Percentiles rank a stretch among this genome's conserved stretches.
These are phyloP conservation scores for Trichophyton benhamiae DNA, from an alignment of 2,329 filamentous ascomycete genomes.

Conservation along the genomic window DNA sequence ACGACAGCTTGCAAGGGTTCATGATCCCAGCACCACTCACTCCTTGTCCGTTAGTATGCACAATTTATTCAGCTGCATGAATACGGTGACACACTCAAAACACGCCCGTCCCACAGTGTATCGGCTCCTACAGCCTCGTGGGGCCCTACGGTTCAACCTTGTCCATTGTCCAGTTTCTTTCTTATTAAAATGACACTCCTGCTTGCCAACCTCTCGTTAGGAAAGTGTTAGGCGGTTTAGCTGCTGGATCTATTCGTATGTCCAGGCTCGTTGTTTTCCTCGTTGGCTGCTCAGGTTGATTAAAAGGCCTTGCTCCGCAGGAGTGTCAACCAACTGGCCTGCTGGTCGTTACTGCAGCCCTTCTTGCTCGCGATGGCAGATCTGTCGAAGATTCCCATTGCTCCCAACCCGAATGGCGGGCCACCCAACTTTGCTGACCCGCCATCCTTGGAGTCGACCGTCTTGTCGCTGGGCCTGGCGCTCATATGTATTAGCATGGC, in stretches of 20 bases:
- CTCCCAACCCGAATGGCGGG: background rate
- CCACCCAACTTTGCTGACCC: background rate
- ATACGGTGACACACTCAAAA: conserved; percentile 1
- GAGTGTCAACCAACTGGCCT: background rate
- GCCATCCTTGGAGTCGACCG: background rate
- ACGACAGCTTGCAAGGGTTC: background rate
- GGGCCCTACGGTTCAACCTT: background rate
- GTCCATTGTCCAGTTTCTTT: background rate
- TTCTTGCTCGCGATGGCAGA: background rate
- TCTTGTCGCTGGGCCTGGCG: background rate
- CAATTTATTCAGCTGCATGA: conserved; percentile 1
- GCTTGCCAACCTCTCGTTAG: background rate
- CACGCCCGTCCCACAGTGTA: background rate
- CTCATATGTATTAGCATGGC: background rate
- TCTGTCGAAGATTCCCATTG: conserved; percentile 1
- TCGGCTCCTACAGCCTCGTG: conserved; percentile 3
- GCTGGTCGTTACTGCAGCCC: too few species aligned
- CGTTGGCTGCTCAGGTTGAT: background rate
- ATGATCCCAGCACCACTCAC: background rate
- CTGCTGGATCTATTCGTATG: background rate
- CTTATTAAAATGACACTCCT: conserved; percentile 1
- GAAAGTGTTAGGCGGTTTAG: background rate
- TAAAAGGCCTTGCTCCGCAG: background rate
- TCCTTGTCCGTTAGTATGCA: background rate
- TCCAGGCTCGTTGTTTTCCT: background rate